phyloP scores from a whole-genome alignment of 2,329 filamentous ascomycete species.

The Cytospora piceae region DNA sequence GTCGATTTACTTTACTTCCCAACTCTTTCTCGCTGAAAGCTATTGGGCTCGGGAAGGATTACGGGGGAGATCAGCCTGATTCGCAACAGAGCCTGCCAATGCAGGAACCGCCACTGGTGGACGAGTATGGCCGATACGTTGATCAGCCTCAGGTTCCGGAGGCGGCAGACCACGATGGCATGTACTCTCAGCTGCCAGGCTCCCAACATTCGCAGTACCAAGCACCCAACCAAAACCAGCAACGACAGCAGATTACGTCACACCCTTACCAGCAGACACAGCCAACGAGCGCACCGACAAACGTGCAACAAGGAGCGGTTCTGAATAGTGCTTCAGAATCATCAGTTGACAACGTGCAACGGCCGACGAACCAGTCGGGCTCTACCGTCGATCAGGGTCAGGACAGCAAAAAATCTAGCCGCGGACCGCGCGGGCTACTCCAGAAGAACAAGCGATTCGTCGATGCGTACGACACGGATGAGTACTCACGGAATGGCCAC shows the following conservation, averaged over 20 bases:
- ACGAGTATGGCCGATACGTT: slow-evolving; percentile 44
- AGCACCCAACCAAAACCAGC: slow-evolving; percentile 40
- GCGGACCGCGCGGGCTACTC: slow-evolving; percentile 57
- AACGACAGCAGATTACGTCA: slow-evolving; percentile 49
- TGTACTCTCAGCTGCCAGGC: slow-evolving; percentile 40
- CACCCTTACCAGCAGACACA: slow-evolving; percentile 45
- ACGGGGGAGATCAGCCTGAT: slow-evolving; percentile 50
- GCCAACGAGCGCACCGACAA: slow-evolving; percentile 42
- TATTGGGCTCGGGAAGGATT: slow-evolving; percentile 63
- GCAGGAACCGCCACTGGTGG: slow-evolving; percentile 49
- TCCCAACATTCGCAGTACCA: slow-evolving; percentile 32
- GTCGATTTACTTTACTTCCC: slow-evolving; percentile 73
- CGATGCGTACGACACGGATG: slow-evolving; percentile 83
- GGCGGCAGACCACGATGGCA: slow-evolving; percentile 38
- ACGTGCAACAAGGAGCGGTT: slow-evolving; percentile 51
- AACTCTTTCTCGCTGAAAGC: slow-evolving; percentile 66
- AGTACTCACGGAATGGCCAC: slow-evolving; percentile 52
- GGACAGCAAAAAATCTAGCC: slow-evolving; percentile 44
- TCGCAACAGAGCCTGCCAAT: slow-evolving; percentile 59
- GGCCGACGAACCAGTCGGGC: slow-evolving; percentile 47
- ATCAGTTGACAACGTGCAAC: slow-evolving; percentile 52
- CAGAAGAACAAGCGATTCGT: slow-evolving; percentile 89
- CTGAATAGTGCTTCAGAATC: slow-evolving; percentile 58
- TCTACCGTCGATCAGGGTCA: slow-evolving; percentile 47
- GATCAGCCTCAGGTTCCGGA: slow-evolving; percentile 37